Evolutionary conservation across 305 asterid species (phyloP), one percentile per base, ranked within the genome.

Genomic region (Andrographis paniculata): DNA sequence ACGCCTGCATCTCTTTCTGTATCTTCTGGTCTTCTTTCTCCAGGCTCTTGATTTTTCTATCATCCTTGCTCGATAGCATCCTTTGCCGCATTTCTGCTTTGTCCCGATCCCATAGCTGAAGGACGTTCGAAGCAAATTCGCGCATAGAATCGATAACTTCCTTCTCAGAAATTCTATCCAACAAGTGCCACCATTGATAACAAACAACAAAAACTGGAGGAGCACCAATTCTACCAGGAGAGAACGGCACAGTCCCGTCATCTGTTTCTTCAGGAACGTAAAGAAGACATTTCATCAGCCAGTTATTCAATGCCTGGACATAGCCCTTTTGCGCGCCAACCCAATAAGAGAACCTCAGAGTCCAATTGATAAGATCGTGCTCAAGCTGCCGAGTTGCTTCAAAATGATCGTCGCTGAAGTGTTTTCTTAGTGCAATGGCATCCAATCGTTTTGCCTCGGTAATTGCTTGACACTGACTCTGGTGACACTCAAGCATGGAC

Each of bases 251-350:
- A 22, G 68, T 40, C 31, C 97, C 95, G 52, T 88, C 97, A 16
- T 83, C 45, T 33, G 97, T 88, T 79, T 82, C 97, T 58, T 88
- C 97, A 1, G 95, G 97, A 24, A 82, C 87, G 19, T 88, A 82
- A n/a, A 79, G 75, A 48, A 88, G 84, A 61, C 95, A 88, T 70
- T 88, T 88, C 87, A 82, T 72, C 52, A 88, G 95, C 97, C 97
- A 88, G 63, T 55, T 72, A 55, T 88, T 81, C 48, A 88, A 51
- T 24, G 97, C 79, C 58, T 64, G 75, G 37, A 82, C 79, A 20
- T 61, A 88, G 24, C 85, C 80, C 75, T 74, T 84, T 45, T 84
- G 97, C 21, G 93, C 79, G 23, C 72, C 66, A 30, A 82, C 74
- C 97, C 94, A 88, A 53, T 69, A 68, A 21, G 94, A 75, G 75